Evolutionary conservation across 1,284 basidiomycete genomes (phyloP), one percentile per base, ranked within the genome.

Genomic region (Cryptococcus sp.): DNA sequence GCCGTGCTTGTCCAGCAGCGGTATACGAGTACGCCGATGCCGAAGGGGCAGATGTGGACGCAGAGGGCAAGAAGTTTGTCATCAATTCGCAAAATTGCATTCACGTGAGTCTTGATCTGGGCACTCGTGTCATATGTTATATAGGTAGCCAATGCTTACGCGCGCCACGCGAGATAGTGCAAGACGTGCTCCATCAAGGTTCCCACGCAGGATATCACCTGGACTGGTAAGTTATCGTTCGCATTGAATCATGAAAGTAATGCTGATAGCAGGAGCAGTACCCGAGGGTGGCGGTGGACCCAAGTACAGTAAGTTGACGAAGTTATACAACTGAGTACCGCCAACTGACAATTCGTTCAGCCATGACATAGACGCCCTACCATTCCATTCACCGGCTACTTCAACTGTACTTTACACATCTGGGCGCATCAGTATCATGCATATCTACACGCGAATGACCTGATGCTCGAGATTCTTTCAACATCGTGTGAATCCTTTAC

Each of bases 21-120:
- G 96, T 99, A 31, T 99, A 99, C 79, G 95, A 99, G 81, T 99
- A 99, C 74, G 88, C 95, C 16, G 88, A 84, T 59, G 76, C 77
- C 0, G 85, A 84, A 44, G 84, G 81, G 5, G 81, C 74, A 16
- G 82, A 81, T 0, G 82, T 84, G 54, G 84, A 84, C 61, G 83
- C 83, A 2, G 76, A 71, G 47, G 93, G 93, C 17, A 92, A 91
- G 80, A 93, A 91, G 80, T 83, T 99, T 59, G 88, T 97, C 19
- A 99, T 98, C 79, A 99, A 99, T 80, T 91, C 91, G 13, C 95
- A 97, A 83, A 80, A 80, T 62, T 80, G 79, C 62, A 80, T 79
- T 47, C 77, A 78, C 64, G 76, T 79, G 53, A 64, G 77, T 75
- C 25, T 19, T 59, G 10, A 20, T 35, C 50, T 15, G 54, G 1